Evolutionary conservation across 2,329 filamentous ascomycete genomes (phyloP).

Genomic region (Curvularia verruculosa): DNA sequence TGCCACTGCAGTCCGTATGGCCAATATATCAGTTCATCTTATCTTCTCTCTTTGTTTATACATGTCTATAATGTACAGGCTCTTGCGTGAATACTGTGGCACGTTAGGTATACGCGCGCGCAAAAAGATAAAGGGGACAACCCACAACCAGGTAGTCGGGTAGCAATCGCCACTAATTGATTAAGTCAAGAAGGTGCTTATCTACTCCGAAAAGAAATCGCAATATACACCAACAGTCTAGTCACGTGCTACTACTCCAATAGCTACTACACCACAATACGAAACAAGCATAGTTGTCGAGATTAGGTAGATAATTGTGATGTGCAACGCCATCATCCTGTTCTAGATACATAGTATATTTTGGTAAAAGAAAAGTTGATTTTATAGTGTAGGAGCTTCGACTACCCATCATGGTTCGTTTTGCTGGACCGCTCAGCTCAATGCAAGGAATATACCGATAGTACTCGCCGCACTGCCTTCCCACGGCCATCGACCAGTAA

Average conservation of each 20-base stretch:
- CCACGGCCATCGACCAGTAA: slow-evolving; percentile 1
- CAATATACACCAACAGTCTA: too few species aligned
- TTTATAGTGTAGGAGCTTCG: background rate
- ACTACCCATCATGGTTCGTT: background rate
- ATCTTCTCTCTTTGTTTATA: background rate
- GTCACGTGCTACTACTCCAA: too few species aligned
- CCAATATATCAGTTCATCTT: too few species aligned
- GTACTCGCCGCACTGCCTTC: slow-evolving; percentile 3
- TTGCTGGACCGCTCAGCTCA: background rate
- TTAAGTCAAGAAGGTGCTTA: too few species aligned
- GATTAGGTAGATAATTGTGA: background rate
- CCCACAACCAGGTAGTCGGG: too few species aligned
- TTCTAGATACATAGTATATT: background rate
- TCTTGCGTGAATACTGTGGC: too few species aligned
- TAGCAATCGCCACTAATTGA: too few species aligned
- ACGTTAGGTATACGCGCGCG: too few species aligned
- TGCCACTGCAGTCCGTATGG: background rate
- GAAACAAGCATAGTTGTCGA: background rate
- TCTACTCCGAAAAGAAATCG: too few species aligned
- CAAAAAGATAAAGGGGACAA: too few species aligned
- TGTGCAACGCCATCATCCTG: background rate
- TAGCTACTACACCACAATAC: too few species aligned
- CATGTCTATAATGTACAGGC: background rate
- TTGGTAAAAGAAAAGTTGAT: background rate
- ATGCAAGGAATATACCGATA: slow-evolving; percentile 7